Conservation (phyloP, 371 early-diverging fungal genomes). For the Hamiltosporidium tvaerminnensis region DNA sequence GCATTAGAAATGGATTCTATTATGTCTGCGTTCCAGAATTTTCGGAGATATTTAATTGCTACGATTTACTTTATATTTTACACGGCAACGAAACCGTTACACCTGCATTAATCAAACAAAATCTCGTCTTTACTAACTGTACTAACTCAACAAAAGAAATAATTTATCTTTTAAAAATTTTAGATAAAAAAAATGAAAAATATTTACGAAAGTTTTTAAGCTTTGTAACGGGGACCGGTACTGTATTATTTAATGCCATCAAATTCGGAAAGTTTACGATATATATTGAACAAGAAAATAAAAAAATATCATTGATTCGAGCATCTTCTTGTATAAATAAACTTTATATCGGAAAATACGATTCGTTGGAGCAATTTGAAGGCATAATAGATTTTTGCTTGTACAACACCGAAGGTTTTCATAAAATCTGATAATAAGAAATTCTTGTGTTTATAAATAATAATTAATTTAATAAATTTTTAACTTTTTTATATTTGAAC, state of each 20-base stretch:
- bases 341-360: conserved; percentile 20
- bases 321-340: conserved; percentile 23
- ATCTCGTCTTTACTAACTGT: conserved; percentile 8
- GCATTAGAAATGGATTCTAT: conserved; percentile 14
- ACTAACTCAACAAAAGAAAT: conserved; percentile 10
- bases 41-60: neutral
- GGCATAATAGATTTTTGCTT: conserved; percentile 12
- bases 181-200: conserved; percentile 9
- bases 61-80: conserved; percentile 11
- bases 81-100: neutral
- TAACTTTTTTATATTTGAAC: too few species aligned
- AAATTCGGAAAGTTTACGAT: conserved; percentile 6
- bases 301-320: conserved; percentile 5
- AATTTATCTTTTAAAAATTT: conserved; percentile 17
- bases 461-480: too few species aligned
- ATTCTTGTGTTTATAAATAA: too few species aligned
- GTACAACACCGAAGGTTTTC: conserved; percentile 35
- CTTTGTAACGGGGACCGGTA: conserved; percentile 28
- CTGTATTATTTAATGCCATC: neutral
- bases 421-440: conserved; percentile 2
- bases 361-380: conserved; percentile 12
- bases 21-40: conserved; percentile 6
- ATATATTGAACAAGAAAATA: conserved; percentile 7
- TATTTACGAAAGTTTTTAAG: conserved; percentile 14
- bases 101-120: conserved; percentile 1